Percentiles rank a stretch among this genome's conserved stretches.
These are phyloP conservation scores for Camptophora hylomeconis DNA, from an alignment of 2,329 filamentous ascomycete species.

Conservation along the genomic window DNA sequence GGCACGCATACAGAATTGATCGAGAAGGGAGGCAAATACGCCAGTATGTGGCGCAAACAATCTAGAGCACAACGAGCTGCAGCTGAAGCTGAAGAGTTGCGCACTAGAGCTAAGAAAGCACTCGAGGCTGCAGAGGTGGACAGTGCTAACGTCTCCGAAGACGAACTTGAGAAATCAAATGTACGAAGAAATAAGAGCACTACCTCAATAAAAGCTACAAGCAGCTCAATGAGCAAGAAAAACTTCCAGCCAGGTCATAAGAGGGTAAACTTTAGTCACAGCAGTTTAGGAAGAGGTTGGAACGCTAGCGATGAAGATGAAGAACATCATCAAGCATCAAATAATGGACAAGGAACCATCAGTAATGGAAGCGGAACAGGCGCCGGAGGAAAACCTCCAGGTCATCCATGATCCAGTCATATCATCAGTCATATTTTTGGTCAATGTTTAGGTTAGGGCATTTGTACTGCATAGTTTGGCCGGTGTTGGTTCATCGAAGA, in stretches of 20 bases:
- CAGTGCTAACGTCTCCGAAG: conserved; percentile 36
- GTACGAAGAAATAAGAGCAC: neutral
- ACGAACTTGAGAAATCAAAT: conserved; percentile 21
- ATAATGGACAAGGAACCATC: conserved; percentile 7
- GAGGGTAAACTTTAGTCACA: conserved; percentile 16
- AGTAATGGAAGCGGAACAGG: conserved; percentile 1
- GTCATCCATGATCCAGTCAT: conserved; percentile 11
- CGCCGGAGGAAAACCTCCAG: conserved; percentile 6
- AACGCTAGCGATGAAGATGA: conserved; percentile 6
- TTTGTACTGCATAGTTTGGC: too few species aligned
- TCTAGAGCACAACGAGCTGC: conserved; percentile 62
- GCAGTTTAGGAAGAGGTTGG: conserved; percentile 10
- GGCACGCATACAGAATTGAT: conserved; percentile 71
- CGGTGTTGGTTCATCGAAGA: too few species aligned
- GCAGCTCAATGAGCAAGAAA: conserved; percentile 2
- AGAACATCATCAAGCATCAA: conserved; percentile 8
- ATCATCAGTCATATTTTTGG: too few species aligned
- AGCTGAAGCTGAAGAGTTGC: conserved; percentile 40
- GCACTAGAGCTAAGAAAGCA: conserved; percentile 30
- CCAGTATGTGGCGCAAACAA: conserved; percentile 82
- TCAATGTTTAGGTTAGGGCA: too few species aligned
- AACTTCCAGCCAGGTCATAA: conserved; percentile 14
- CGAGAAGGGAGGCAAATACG: conserved; percentile 55
- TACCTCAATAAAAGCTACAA: conserved; percentile 9
- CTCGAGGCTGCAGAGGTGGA: conserved; percentile 28